Percentiles rank a stretch among this genome's conserved stretches.
Evolutionary conservation across 768 basidiomycete species (phyloP).

Genomic region (Hypholoma sublateritium): DNA sequence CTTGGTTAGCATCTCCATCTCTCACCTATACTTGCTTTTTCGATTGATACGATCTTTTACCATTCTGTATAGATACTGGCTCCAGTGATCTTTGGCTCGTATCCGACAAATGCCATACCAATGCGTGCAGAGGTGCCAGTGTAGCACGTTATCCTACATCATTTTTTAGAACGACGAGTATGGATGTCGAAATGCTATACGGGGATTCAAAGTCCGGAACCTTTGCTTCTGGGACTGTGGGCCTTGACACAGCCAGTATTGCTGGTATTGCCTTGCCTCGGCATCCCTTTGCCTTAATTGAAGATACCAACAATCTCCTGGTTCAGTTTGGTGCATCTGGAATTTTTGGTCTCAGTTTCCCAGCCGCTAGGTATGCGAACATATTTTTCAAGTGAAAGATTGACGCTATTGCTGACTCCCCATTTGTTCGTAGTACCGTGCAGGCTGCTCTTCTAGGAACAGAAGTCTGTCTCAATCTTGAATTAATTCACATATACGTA

Average conservation of each 20-base stretch:
- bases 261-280: slow-evolving; percentile 49
- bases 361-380: slow-evolving; percentile 52
- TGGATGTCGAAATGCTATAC: slow-evolving; percentile 44
- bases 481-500: not conserved
- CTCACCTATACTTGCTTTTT: not conserved
- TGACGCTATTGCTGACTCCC: not conserved
- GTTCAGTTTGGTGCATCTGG: slow-evolving; percentile 54
- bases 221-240: slow-evolving; percentile 55
- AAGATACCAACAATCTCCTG: slow-evolving; percentile 59
- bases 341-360: slow-evolving; percentile 71
- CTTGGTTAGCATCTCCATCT: slow-evolving; percentile 21
- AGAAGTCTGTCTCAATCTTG: not conserved
- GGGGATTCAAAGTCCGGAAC: slow-evolving; percentile 73
- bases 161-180: slow-evolving; percentile 36
- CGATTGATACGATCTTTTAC: slow-evolving; percentile 2
- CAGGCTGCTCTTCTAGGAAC: slow-evolving; percentile 12
- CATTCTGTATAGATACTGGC: slow-evolving; percentile 52
- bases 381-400: not conserved
- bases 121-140: slow-evolving; percentile 35
- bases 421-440: slow-evolving; percentile 10
- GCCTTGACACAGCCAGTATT: slow-evolving; percentile 50
- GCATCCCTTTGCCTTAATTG: slow-evolving; percentile 58
- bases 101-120: slow-evolving; percentile 44
- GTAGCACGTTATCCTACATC: slow-evolving; percentile 43
- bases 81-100: slow-evolving; percentile 73